A percentile compares a stretch with the other conserved stretches of the same genome.
Conservation (phyloP, 2,329 filamentous ascomycete species). For the Aureobasidium melanogenum region DNA sequence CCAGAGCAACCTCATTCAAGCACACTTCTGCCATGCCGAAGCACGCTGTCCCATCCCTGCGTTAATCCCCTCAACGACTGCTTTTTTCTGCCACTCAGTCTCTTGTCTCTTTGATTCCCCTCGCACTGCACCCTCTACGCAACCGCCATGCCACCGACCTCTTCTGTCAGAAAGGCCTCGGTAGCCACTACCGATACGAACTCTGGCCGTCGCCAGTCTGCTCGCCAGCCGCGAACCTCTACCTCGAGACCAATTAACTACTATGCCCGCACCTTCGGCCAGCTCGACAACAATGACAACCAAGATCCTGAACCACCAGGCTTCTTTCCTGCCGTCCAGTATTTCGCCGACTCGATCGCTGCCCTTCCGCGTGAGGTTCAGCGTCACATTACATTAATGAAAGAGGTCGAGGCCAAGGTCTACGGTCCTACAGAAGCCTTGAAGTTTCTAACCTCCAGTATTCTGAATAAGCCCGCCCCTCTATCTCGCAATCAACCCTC, state of each 20-base stretch:
- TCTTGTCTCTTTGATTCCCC: neutral
- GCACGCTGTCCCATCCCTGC: neutral
- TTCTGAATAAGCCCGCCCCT: conserved; percentile 40
- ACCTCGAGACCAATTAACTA: conserved; percentile 40
- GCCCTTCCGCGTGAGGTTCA: conserved; percentile 92
- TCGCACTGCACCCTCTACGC: neutral
- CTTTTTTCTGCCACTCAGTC: conserved; percentile 2
- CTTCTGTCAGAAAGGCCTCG: conserved; percentile 14
- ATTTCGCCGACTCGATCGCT: conserved; percentile 85
- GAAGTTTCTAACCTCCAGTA: conserved; percentile 61
- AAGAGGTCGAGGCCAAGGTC: conserved; percentile 96
- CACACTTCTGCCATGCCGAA: neutral
- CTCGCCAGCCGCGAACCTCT: conserved; percentile 38
- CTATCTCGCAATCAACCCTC: conserved; percentile 21
- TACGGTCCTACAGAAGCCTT: conserved; percentile 79
- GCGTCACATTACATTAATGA: conserved; percentile 87
- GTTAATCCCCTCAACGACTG: neutral
- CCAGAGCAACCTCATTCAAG: neutral
- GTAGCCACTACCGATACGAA: conserved; percentile 11
- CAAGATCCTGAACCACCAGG: conserved; percentile 29
- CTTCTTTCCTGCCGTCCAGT: conserved; percentile 59
- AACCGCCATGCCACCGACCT: conserved; percentile 13
- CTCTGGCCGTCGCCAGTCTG: conserved; percentile 23
- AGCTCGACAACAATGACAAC: conserved; percentile 24
- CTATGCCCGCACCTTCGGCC: conserved; percentile 41